phyloP scores from a whole-genome alignment of 129 eudicot species.

The Artemisia annua region DNA sequence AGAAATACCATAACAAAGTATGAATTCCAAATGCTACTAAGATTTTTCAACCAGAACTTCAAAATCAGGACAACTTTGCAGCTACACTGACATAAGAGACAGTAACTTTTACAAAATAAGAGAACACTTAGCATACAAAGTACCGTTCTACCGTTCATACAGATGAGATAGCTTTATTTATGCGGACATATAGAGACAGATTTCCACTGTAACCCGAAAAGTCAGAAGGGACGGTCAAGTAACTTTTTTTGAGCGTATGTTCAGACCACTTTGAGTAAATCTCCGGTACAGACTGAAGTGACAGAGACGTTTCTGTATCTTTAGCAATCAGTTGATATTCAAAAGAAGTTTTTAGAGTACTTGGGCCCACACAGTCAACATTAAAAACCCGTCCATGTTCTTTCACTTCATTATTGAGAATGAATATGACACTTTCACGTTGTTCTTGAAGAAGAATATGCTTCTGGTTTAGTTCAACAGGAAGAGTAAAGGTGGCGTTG shows the following conservation, averaged over 20 bases:
- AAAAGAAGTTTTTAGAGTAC: constrained; percentile 29
- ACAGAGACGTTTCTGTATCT: constrained; percentile 38
- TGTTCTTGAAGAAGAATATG: constrained; percentile 57
- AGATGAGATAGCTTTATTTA: constrained; percentile 17
- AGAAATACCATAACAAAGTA: no score
- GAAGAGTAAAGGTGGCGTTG: constrained; percentile 35
- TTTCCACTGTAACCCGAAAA: constrained; percentile 7
- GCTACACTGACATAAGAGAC: constrained; percentile 5
- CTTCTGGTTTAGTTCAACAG: constrained; percentile 26
- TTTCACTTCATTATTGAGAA: constrained; percentile 42
- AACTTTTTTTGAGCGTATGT: constrained; percentile 32
- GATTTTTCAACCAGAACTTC: no score
- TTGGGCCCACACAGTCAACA: constrained; percentile 57
- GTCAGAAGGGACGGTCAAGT: constrained; percentile 49
- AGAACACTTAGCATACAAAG: not conserved
- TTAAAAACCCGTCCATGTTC: constrained; percentile 40
- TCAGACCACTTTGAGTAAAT: constrained; percentile 31
- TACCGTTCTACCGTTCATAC: constrained; percentile 16
- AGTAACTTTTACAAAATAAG: not conserved
- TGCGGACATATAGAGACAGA: constrained; percentile 29
- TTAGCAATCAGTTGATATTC: constrained; percentile 44
- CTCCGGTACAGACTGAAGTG: constrained; percentile 38
- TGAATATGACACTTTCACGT: constrained; percentile 40
- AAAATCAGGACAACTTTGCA: not conserved
- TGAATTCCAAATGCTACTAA: no score